Evolutionary conservation across 2,329 filamentous ascomycete species (phyloP).

Genomic region (Microcera coccophila): DNA sequence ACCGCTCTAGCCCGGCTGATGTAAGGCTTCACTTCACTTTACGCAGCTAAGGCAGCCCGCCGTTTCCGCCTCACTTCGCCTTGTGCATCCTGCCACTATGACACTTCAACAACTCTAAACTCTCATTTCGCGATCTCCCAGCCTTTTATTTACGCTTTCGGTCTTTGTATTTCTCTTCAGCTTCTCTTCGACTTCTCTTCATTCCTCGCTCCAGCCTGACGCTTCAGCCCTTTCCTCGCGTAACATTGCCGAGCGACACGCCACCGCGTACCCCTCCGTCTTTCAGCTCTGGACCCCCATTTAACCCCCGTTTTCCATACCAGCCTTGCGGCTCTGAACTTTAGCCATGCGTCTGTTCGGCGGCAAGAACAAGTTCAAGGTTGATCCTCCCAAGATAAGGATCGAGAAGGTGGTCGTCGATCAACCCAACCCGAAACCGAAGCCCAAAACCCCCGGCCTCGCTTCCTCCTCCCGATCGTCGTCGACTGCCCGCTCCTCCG

Average conservation of each 20-base stretch:
- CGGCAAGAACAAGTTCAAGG: constrained; percentile 48
- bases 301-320: constrained; percentile 4
- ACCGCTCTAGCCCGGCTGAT: constrained; percentile 10
- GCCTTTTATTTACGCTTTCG: constrained; percentile 7
- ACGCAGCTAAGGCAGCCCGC: constrained; percentile 6
- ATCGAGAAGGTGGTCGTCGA: constrained; percentile 51
- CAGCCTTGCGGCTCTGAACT: constrained; percentile 9
- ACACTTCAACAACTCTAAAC: constrained; percentile 13
- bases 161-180: constrained; percentile 5
- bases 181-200: constrained; percentile 12
- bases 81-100: constrained; percentile 23
- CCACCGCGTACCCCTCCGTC: constrained; percentile 30
- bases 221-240: constrained; percentile 8
- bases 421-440: constrained; percentile 33
- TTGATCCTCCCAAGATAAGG: constrained; percentile 47
- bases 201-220: constrained; percentile 12
- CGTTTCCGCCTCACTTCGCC: constrained; percentile 18
- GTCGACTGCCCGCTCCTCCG: constrained; percentile 37
- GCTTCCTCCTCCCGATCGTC: constrained; percentile 33
- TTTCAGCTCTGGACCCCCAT: constrained; percentile 18
- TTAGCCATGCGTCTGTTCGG: constrained; percentile 39
- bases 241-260: constrained; percentile 28
- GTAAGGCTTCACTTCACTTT: constrained; percentile 13
- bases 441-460: constrained; percentile 30
- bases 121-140: background rate